Evolutionary conservation across 2,329 filamentous ascomycete genomes (phyloP).

Genomic region (Diatrype stigma): DNA sequence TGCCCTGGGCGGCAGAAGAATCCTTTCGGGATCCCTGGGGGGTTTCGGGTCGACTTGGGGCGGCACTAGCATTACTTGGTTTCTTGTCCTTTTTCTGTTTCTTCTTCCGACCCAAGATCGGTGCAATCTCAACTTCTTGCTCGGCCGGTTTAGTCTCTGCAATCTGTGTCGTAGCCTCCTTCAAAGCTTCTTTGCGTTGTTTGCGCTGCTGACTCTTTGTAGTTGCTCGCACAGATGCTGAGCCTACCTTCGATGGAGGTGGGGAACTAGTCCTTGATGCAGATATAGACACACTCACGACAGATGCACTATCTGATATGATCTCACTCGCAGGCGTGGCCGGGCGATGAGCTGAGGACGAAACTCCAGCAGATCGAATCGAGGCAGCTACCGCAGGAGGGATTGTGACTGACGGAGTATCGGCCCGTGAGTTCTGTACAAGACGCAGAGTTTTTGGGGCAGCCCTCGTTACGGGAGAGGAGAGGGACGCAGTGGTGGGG

Average conservation of each 20-base stretch:
- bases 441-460: conserved; percentile 66
- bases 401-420: conserved; percentile 40
- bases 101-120: conserved; percentile 76
- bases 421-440: conserved; percentile 61
- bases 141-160: conserved; percentile 48
- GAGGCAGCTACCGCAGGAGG: conserved; percentile 25
- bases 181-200: conserved; percentile 63
- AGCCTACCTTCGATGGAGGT: conserved; percentile 61
- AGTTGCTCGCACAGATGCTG: conserved; percentile 62
- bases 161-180: conserved; percentile 57
- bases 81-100: conserved; percentile 74
- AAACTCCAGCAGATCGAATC: conserved; percentile 25
- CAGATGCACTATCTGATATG: conserved; percentile 71
- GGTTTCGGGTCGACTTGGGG: conserved; percentile 25
- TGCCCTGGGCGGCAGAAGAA: conserved; percentile 21
- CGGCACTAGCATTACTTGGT: conserved; percentile 25
- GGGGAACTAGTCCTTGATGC: conserved; percentile 68
- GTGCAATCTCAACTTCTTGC: conserved; percentile 56
- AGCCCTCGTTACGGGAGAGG: conserved; percentile 47
- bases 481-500: conserved; percentile 40
- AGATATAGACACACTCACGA: conserved; percentile 67
- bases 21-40: conserved; percentile 28
- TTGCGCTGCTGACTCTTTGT: conserved; percentile 80
- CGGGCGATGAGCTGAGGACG: conserved; percentile 47
- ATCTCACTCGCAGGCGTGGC: conserved; percentile 70